Percentiles rank a stretch among this genome's conserved stretches.
Conservation (phyloP, 1,284 basidiomycete species). For the Cutaneotrichosporon daszewskae region DNA sequence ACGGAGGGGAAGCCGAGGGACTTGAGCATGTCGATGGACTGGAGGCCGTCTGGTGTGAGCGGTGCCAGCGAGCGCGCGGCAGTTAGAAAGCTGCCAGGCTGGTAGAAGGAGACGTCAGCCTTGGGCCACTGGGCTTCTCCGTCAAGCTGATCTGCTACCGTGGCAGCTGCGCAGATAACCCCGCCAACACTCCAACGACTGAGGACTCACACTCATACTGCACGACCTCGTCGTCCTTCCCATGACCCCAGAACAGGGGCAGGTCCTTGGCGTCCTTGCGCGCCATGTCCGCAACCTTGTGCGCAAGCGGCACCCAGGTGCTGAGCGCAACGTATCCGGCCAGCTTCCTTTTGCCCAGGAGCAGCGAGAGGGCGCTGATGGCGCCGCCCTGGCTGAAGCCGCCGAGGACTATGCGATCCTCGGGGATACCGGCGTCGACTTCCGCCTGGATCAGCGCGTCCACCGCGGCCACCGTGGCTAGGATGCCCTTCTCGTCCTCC, state of each 20-base stretch:
- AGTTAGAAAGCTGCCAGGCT: neutral
- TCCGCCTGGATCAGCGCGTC: conserved; percentile 68
- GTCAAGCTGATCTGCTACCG: no score
- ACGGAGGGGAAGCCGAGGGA: conserved; percentile 52
- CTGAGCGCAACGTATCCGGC: conserved; percentile 68
- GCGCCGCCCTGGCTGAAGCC: conserved; percentile 84
- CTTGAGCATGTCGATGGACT: conserved; percentile 56
- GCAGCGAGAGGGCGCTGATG: conserved; percentile 67
- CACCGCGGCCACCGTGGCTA: conserved; percentile 58
- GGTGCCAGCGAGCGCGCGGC: no score
- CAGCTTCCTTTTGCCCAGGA: conserved; percentile 63
- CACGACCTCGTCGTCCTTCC: conserved; percentile 69
- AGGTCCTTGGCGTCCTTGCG: conserved; percentile 48
- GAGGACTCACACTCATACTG: conserved; percentile 49
- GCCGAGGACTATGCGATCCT: conserved; percentile 59
- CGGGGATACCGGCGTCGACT: conserved; percentile 62
- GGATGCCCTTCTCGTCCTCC: conserved; percentile 66
- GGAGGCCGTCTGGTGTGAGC: conserved; percentile 45
- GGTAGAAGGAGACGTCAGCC: neutral
- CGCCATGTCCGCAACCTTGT: conserved; percentile 55
- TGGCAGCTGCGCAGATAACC: no score
- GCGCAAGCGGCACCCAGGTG: conserved; percentile 65
- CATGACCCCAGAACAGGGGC: conserved; percentile 87
- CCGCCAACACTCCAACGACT: no score
- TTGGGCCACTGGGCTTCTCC: no score